Conservation (phyloP, 2,329 filamentous ascomycete genomes). For the Fusarium sulawesiense region DNA sequence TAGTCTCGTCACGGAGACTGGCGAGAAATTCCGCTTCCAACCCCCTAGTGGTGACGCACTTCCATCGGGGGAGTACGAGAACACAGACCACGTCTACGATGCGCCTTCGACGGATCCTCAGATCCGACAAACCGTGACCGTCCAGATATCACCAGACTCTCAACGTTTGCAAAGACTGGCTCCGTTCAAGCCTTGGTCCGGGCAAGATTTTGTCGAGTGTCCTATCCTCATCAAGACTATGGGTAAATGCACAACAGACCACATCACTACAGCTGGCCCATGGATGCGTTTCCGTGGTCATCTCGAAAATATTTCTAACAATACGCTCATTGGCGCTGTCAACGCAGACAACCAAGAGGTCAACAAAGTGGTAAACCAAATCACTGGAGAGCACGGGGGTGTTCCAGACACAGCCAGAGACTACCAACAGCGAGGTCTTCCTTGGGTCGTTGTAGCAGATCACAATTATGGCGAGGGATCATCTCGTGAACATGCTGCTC, state of each 20-base stretch:
- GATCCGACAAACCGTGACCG: slow-evolving; percentile 22
- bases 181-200: slow-evolving; percentile 8
- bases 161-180: slow-evolving; percentile 1
- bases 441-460: slow-evolving; percentile 94
- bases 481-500: slow-evolving; percentile 88
- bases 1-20: background rate
- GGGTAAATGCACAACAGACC: slow-evolving; percentile 55
- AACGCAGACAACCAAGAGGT: slow-evolving; percentile 80
- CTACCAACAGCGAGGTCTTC: slow-evolving; percentile 7
- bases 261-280: slow-evolving; percentile 53
- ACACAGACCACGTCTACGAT: slow-evolving; percentile 20
- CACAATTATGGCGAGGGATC: slow-evolving; percentile 98
- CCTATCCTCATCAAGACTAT: slow-evolving; percentile 50
- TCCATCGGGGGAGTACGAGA: slow-evolving; percentile 68
- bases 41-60: slow-evolving; percentile 77
- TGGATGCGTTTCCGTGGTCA: slow-evolving; percentile 55
- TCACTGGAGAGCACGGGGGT: background rate
- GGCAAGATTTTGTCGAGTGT: slow-evolving; percentile 25
- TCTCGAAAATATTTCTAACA: slow-evolving; percentile 42
- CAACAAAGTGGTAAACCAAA: slow-evolving; percentile 63
- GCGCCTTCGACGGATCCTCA: slow-evolving; percentile 45
- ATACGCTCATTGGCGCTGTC: slow-evolving; percentile 83
- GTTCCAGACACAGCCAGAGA: slow-evolving; percentile 12
- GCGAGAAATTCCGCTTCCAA: slow-evolving; percentile 81
- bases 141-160: slow-evolving; percentile 37